A percentile compares a stretch with the other conserved stretches of the same genome.
phyloP scores from a whole-genome alignment of 208 protist species.

The Crithidia acanthocephali region DNA sequence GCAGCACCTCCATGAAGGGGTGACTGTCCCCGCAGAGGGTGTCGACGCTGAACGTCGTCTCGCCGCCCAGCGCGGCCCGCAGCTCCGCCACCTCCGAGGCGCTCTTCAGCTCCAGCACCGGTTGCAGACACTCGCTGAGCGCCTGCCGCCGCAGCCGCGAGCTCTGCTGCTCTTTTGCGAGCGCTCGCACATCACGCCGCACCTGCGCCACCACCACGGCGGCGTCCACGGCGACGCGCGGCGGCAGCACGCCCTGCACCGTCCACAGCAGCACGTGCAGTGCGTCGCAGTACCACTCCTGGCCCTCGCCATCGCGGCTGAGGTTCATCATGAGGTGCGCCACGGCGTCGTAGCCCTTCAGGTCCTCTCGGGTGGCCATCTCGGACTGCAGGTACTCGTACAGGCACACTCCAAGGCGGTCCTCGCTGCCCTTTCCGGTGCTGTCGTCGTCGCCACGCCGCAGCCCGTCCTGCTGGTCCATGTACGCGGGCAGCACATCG shows the following conservation, averaged over 20 bases:
- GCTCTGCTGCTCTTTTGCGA: slow-evolving; percentile 68
- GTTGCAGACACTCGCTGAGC: slow-evolving; percentile 65
- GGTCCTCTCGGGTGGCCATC: slow-evolving; percentile 22
- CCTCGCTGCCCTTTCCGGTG: not conserved
- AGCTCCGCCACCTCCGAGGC: slow-evolving; percentile 54
- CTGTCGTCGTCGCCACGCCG: not conserved
- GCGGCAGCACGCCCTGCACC: slow-evolving; percentile 53
- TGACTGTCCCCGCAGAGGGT: slow-evolving; percentile 43
- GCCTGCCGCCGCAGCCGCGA: slow-evolving; percentile 64
- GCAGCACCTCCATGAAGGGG: slow-evolving; percentile 73
- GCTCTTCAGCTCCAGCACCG: slow-evolving; percentile 71
- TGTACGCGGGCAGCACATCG: slow-evolving; percentile 53
- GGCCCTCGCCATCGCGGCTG: slow-evolving; percentile 39
- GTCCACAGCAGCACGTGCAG: slow-evolving; percentile 59
- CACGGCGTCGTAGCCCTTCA: slow-evolving; percentile 33
- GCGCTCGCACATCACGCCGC: slow-evolving; percentile 53
- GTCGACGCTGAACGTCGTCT: slow-evolving; percentile 69
- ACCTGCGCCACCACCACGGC: slow-evolving; percentile 65
- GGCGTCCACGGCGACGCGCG: slow-evolving; percentile 76
- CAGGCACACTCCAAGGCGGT: slow-evolving; percentile 17
- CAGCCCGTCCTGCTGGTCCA: slow-evolving; percentile 37
- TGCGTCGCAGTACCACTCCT: slow-evolving; percentile 39
- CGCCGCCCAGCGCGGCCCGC: slow-evolving; percentile 48
- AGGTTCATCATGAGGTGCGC: slow-evolving; percentile 80
- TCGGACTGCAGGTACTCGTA: slow-evolving; percentile 30